Percentiles rank a stretch among this genome's conserved stretches.
phyloP scores from a whole-genome alignment of 2,329 filamentous ascomycete species.

The Pseudocercospora vitis region DNA sequence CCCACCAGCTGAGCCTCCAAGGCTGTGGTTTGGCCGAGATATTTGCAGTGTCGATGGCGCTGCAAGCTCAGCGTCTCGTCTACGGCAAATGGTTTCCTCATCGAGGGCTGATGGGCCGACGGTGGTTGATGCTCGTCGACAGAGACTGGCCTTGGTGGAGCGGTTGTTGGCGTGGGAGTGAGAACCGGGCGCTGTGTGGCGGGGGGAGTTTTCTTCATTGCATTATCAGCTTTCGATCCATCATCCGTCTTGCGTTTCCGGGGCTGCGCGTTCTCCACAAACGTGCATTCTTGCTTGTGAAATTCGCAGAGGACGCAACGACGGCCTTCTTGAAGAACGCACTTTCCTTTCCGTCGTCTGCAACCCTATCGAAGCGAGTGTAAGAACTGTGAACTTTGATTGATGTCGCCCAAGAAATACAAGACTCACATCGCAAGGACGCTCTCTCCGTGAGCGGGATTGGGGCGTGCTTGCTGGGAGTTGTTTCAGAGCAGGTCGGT shows the following conservation, averaged over 20 bases:
- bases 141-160: constrained; percentile 7
- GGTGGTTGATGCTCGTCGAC: constrained; percentile 15
- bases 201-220: constrained; percentile 30
- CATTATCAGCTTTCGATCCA: constrained; percentile 37
- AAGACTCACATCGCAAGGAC: constrained; percentile 68
- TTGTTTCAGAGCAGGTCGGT: constrained; percentile 39
- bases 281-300: constrained; percentile 75
- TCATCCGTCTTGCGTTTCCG: constrained; percentile 77
- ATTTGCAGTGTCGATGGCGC: constrained; percentile 74
- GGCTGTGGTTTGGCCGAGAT: constrained; percentile 79
- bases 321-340: constrained; percentile 72
- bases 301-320: constrained; percentile 75
- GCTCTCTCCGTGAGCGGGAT: constrained; percentile 32
- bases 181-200: constrained; percentile 17
- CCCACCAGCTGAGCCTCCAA: constrained; percentile 83
- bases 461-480: constrained; percentile 32
- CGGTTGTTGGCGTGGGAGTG: constrained; percentile 14
- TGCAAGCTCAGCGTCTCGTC: constrained; percentile 67
- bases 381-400: no score
- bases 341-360: constrained; percentile 70
- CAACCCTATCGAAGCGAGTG: no score
- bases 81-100: constrained; percentile 37
- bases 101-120: constrained; percentile 23
- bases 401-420: no score
- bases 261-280: constrained; percentile 72